These are phyloP conservation scores for Nigrograna mackinnonii DNA, from an alignment of 2,329 filamentous ascomycete species.

Conservation along the genomic window DNA sequence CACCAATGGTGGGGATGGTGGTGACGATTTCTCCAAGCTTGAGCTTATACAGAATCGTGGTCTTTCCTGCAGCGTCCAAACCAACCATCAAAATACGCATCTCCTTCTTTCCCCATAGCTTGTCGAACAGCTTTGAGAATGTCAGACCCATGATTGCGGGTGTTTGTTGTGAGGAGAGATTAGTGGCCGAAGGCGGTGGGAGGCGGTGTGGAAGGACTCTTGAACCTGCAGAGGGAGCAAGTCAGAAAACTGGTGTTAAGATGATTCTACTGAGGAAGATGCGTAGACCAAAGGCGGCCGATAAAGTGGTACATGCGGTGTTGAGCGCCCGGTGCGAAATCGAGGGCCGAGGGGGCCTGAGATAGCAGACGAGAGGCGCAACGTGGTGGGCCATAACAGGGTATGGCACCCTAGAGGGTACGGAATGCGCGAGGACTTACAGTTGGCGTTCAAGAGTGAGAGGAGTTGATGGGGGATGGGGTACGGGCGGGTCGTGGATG, in stretches of 20 bases:
- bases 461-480: constrained; percentile 38
- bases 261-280: constrained; percentile 3
- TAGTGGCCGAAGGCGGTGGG: constrained; percentile 26
- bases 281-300: constrained; percentile 4
- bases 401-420: constrained; percentile 11
- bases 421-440: constrained; percentile 33
- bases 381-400: constrained; percentile 14
- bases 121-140: constrained; percentile 95
- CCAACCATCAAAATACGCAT: constrained; percentile 99
- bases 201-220: constrained; percentile 36
- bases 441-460: constrained; percentile 37
- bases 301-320: constrained; percentile 19
- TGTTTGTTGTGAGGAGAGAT: constrained; percentile 23
- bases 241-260: constrained; percentile 16
- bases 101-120: constrained; percentile 99
- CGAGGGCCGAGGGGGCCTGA: constrained; percentile 24
- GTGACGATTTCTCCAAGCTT: constrained; percentile 98
- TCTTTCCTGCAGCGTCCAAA: constrained; percentile 97
- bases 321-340: constrained; percentile 29
- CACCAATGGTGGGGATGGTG: constrained; percentile 91
- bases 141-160: constrained; percentile 85
- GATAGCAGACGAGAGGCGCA: constrained; percentile 12
- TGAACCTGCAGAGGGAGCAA: constrained; percentile 31
- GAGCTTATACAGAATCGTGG: constrained; percentile 95
- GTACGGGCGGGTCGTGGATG: constrained; percentile 33